Conservation (phyloP, 305 asterid genomes). For the Fraxinus xanthoxyloides region DNA sequence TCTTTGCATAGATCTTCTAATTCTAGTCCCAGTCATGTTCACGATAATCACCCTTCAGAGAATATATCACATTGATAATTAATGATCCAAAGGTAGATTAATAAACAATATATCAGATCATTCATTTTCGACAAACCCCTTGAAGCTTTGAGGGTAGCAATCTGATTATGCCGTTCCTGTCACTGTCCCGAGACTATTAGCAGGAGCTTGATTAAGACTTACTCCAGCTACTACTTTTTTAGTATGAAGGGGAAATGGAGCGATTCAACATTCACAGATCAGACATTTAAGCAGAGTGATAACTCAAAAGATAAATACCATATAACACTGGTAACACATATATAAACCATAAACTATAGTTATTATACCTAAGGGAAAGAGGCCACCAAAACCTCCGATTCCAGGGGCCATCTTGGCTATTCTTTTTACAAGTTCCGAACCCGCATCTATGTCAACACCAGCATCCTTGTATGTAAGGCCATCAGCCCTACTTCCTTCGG, state of each 20-base stretch:
- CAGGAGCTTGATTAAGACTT: neutral
- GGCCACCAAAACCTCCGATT: conserved; percentile 94
- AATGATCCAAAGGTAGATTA: neutral
- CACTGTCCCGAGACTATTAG: neutral
- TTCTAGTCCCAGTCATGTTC: neutral
- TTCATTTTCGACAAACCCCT: neutral
- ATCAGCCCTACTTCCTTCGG: conserved; percentile 30
- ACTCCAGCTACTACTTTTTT: neutral
- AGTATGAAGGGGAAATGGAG: neutral
- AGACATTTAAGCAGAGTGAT: neutral
- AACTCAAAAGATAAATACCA: neutral
- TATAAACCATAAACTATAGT: neutral
- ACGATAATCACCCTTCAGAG: neutral
- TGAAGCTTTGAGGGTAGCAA: neutral
- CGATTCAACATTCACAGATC: neutral
- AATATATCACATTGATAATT: neutral
- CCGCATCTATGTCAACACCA: conserved; percentile 97
- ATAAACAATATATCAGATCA: neutral
- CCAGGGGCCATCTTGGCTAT: conserved; percentile 98
- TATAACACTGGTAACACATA: neutral
- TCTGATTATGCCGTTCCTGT: neutral
- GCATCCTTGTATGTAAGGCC: conserved; percentile 86
- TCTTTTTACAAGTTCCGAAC: conserved; percentile 85
- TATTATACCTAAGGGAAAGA: conserved; percentile 78
- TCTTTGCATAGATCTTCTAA: neutral